phyloP scores from a whole-genome alignment of 163 green algal species.

The Chloromonas sp. region DNA sequence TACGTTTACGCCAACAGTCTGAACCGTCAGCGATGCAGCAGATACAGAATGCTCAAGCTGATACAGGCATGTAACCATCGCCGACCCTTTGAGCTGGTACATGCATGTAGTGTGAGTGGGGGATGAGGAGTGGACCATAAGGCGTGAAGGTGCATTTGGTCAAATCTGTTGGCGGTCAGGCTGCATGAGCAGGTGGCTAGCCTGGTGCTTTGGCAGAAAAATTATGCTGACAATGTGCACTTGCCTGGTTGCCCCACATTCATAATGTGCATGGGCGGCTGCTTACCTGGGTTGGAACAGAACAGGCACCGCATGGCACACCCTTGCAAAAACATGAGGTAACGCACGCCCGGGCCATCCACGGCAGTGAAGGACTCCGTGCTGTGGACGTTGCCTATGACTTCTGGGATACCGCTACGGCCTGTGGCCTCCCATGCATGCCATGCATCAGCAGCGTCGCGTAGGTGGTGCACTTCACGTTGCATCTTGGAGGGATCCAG shows the following conservation, averaged over 20 bases:
- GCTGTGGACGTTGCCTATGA: constrained; percentile 42
- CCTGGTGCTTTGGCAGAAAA: too few species aligned
- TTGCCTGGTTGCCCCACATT: background rate
- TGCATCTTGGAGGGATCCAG: constrained; percentile 1
- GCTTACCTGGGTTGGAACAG: constrained; percentile 28
- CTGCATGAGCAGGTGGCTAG: too few species aligned
- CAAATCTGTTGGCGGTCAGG: too few species aligned
- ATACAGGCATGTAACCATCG: too few species aligned
- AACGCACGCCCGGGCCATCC: constrained; percentile 53
- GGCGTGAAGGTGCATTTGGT: too few species aligned
- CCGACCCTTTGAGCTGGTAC: too few species aligned
- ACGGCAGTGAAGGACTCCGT: constrained; percentile 50
- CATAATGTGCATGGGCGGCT: constrained; percentile 24
- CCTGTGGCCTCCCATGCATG: background rate
- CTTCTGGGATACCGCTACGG: constrained; percentile 17
- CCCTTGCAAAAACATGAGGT: constrained; percentile 62
- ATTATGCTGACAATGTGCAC: too few species aligned
- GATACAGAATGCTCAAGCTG: too few species aligned
- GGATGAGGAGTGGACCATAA: too few species aligned
- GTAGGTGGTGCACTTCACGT: constrained; percentile 2
- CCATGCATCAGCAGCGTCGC: background rate
- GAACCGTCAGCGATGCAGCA: too few species aligned
- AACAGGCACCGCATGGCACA: constrained; percentile 63
- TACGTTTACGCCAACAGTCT: too few species aligned
- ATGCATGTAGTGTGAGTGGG: too few species aligned